Evolutionary conservation across 2,329 filamentous ascomycete species (phyloP).

Genomic region (Pseudogymnoascus sp.): DNA sequence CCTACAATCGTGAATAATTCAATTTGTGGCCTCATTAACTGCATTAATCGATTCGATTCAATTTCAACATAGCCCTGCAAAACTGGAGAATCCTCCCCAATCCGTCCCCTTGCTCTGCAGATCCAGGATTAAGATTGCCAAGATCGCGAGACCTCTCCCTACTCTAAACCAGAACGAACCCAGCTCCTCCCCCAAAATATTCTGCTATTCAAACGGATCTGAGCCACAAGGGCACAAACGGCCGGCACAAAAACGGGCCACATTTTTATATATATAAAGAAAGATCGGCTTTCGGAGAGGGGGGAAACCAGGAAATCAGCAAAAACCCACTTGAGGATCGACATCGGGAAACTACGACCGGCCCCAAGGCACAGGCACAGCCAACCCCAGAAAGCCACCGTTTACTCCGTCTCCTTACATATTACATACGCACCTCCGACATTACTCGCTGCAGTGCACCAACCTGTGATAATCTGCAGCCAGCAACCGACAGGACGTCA

Average conservation of each 20-base stretch:
- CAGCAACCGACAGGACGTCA: not conserved
- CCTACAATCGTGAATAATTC: not conserved
- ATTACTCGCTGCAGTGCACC: constrained; percentile 1
- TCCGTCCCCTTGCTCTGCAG: constrained; percentile 2
- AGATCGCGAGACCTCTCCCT: constrained; percentile 2
- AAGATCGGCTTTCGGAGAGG: not conserved
- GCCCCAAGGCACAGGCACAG: not conserved
- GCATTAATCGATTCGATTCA: not conserved
- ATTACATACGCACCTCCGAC: not conserved
- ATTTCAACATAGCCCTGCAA: constrained; percentile 7
- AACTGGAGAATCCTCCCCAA: constrained; percentile 3
- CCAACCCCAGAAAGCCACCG: not conserved
- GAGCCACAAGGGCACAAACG: not conserved
- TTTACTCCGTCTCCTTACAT: constrained; percentile 8
- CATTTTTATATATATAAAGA: not conserved
- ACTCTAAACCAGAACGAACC: not conserved
- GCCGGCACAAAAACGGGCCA: not conserved
- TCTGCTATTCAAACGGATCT: not conserved
- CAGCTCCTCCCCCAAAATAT: not conserved
- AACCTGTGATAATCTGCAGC: not conserved
- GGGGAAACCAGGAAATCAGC: not conserved
- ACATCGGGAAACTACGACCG: not conserved
- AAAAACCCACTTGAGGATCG: constrained; percentile 2
- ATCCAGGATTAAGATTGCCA: constrained; percentile 9
- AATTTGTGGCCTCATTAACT: not conserved